phyloP scores from a whole-genome alignment of 805 yeast species.

The Saccharomyces paradoxus region DNA sequence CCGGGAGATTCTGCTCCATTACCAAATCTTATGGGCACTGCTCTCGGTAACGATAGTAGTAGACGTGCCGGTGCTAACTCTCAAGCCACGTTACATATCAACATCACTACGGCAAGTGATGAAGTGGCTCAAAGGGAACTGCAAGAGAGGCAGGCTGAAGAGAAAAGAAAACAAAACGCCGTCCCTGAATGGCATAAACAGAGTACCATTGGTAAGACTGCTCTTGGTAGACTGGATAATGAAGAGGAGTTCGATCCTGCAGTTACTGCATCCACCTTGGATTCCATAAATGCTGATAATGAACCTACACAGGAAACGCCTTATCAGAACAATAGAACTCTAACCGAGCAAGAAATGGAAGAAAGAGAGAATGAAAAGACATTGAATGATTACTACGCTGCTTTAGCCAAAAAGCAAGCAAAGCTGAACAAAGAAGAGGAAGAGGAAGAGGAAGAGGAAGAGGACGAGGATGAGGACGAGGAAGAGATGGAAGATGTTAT shows the following conservation, averaged over 20 bases:
- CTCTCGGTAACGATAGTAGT: conserved; percentile 35
- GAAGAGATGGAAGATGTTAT: conserved; percentile 42
- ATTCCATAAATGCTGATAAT: conserved; percentile 1
- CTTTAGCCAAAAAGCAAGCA: conserved; percentile 61
- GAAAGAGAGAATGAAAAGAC: conserved; percentile 68
- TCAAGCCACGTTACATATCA: conserved; percentile 83
- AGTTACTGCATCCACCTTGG: conserved; percentile 16
- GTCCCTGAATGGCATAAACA: conserved; percentile 94
- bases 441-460: conserved; percentile 40
- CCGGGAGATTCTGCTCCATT: conserved; percentile 27
- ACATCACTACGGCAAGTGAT: conserved; percentile 79
- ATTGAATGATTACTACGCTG: conserved; percentile 65
- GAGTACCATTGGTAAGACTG: conserved; percentile 73
- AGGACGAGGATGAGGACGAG: conserved; percentile 41
- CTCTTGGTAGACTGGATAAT: conserved; percentile 46
- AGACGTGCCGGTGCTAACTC: conserved; percentile 50
- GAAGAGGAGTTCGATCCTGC: conserved; percentile 37
- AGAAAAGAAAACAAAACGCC: conserved; percentile 82
- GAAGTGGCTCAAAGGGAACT: conserved; percentile 62
- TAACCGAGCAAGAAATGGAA: conserved; percentile 36
- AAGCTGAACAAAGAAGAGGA: conserved; percentile 54
- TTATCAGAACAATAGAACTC: conserved; percentile 15
- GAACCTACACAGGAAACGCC: not conserved
- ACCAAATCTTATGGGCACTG: conserved; percentile 18
- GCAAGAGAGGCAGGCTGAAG: conserved; percentile 55